Evolutionary conservation across 441 rosid species (phyloP).

Genomic region (Aquilaria agallochum): DNA sequence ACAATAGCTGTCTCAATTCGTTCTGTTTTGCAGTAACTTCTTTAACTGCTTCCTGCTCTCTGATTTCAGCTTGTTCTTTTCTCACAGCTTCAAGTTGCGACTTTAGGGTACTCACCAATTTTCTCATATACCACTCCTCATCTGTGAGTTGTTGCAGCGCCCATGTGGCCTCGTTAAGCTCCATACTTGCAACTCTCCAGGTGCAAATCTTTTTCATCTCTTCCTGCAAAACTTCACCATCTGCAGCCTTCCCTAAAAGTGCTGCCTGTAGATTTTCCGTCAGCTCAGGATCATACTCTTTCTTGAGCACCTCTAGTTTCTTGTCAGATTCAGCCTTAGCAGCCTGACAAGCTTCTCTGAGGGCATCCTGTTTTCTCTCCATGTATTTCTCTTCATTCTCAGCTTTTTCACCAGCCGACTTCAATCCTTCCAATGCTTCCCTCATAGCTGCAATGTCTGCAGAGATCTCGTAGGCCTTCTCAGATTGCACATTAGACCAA

Average conservation of each 20-base stretch:
- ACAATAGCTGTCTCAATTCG: slow-evolving; percentile 20
- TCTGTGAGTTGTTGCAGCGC: slow-evolving; percentile 45
- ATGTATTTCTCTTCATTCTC: slow-evolving; percentile 33
- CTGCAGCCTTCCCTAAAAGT: slow-evolving; percentile 38
- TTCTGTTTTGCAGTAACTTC: slow-evolving; percentile 14
- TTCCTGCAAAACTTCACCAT: slow-evolving; percentile 48
- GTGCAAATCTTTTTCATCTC: slow-evolving; percentile 46
- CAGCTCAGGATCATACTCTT: slow-evolving; percentile 42
- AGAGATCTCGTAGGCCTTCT: slow-evolving; percentile 39
- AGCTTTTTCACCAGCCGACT: slow-evolving; percentile 36
- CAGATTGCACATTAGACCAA: slow-evolving; percentile 24
- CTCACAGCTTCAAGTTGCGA: slow-evolving; percentile 45
- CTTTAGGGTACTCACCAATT: slow-evolving; percentile 30
- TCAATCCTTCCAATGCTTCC: slow-evolving; percentile 46
- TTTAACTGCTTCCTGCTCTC: slow-evolving; percentile 29
- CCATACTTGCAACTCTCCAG: slow-evolving; percentile 41
- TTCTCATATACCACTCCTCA: slow-evolving; percentile 45
- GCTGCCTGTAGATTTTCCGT: slow-evolving; percentile 35
- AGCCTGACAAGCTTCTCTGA: slow-evolving; percentile 26
- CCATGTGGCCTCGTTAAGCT: slow-evolving; percentile 60
- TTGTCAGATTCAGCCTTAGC: slow-evolving; percentile 41
- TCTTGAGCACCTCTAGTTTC: slow-evolving; percentile 32
- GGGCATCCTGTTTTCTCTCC: slow-evolving; percentile 37
- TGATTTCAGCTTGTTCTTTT: slow-evolving; percentile 23
- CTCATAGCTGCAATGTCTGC: slow-evolving; percentile 52